Conservation (phyloP, 768 basidiomycete species). For the Boletus sp. region DNA sequence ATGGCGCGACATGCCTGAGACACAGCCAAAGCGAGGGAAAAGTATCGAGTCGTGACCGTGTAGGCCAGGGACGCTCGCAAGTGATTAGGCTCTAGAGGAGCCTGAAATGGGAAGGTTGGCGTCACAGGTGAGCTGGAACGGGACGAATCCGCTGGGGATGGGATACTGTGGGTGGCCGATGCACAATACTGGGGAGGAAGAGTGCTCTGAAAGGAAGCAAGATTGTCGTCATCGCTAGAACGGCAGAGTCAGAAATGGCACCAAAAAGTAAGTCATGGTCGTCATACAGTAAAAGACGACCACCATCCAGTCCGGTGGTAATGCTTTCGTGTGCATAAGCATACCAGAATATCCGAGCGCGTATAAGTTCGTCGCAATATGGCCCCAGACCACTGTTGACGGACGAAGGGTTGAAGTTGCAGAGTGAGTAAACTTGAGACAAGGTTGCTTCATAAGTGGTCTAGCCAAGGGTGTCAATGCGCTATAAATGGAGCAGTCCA, state of each 20-base stretch:
- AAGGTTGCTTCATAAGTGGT: conserved; percentile 78
- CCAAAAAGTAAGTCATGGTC: not conserved
- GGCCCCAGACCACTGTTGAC: conserved; percentile 48
- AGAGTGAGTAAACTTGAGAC: conserved; percentile 77
- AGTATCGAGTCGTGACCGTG: conserved; percentile 53
- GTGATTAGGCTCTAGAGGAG: conserved; percentile 23
- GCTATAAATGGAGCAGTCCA: not conserved
- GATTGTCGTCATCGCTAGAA: conserved; percentile 69
- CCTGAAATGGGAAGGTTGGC: conserved; percentile 23
- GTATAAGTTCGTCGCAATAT: conserved; percentile 58
- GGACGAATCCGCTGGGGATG: conserved; percentile 35
- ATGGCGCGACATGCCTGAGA: conserved; percentile 75
- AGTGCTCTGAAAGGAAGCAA: conserved; percentile 65
- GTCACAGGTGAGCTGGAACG: conserved; percentile 24
- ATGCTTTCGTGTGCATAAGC: conserved; percentile 83
- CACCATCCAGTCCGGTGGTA: conserved; percentile 77
- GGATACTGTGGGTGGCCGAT: conserved; percentile 24
- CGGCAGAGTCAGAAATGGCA: conserved; percentile 1
- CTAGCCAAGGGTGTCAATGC: conserved; percentile 29
- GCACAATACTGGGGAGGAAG: conserved; percentile 42
- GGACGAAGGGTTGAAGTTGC: conserved; percentile 47
- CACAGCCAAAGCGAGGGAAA: conserved; percentile 70
- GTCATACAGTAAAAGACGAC: conserved; percentile 74
- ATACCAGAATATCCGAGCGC: conserved; percentile 88
- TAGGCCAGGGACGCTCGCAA: conserved; percentile 42